Percentiles rank a stretch among this genome's conserved stretches.
Evolutionary conservation across 441 rosid genomes (phyloP).

Genomic region (Dalechampia spathulata): DNA sequence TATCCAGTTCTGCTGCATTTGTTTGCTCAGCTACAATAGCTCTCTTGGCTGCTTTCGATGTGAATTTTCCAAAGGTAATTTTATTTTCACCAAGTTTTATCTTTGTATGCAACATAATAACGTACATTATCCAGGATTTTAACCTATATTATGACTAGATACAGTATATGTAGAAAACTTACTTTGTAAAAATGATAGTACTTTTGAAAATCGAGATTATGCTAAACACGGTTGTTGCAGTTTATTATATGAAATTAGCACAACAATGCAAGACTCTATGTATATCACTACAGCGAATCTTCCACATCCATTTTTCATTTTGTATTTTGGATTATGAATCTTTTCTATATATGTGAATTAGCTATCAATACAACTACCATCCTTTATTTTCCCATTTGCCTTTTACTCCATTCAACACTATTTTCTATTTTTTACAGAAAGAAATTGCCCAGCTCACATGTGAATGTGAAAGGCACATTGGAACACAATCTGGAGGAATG

Average conservation of each 20-base stretch:
- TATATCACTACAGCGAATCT: too few species aligned
- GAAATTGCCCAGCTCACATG: constrained; percentile 89
- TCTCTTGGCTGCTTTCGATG: constrained; percentile 73
- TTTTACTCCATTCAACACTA: not conserved
- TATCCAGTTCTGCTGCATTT: constrained; percentile 96
- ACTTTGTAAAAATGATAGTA: too few species aligned
- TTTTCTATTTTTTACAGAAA: constrained; percentile 47
- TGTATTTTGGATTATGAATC: not conserved
- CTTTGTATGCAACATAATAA: too few species aligned
- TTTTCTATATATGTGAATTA: not conserved
- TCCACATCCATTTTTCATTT: not conserved
- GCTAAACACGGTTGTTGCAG: not conserved
- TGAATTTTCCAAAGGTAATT: constrained; percentile 75
- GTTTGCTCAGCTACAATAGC: constrained; percentile 93
- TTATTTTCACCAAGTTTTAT: too few species aligned
- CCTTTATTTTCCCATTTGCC: too few species aligned
- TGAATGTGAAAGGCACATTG: constrained; percentile 90
- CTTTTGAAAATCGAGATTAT: too few species aligned
- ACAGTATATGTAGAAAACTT: too few species aligned
- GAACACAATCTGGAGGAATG: constrained; percentile 99
- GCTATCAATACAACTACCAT: not conserved
- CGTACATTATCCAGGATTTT: too few species aligned
- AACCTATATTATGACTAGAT: too few species aligned
- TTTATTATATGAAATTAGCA: not conserved
- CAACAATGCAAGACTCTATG: not conserved